Evolutionary conservation across 176 grass and related monocot species (phyloP).

Genomic region (Guadua angustifolia): DNA sequence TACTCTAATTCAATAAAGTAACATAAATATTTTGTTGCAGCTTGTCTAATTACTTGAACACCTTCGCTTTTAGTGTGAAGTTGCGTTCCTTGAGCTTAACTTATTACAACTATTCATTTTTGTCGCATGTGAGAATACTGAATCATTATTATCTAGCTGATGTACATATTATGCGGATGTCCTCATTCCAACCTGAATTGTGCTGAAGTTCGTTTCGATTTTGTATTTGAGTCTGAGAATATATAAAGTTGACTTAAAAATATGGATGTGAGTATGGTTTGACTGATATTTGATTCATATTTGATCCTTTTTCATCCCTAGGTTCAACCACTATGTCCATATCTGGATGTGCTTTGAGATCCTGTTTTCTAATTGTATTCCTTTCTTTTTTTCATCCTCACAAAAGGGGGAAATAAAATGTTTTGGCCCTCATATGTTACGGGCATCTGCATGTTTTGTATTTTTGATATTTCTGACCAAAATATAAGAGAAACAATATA

Average conservation of each 20-base stretch:
- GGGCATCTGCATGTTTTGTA: not conserved
- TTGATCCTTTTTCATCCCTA: not conserved
- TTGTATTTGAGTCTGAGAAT: not conserved
- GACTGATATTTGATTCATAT: not conserved
- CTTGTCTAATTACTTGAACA: slow-evolving; percentile 1
- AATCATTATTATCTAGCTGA: not conserved
- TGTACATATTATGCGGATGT: not conserved
- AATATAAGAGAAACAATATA: not conserved
- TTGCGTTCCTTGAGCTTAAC: not conserved
- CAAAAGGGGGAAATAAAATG: not conserved
- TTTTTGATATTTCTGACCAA: not conserved
- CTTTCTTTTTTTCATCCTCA: not conserved
- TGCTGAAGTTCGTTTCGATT: not conserved
- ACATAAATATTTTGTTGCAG: slow-evolving; percentile 1
- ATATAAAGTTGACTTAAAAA: not conserved
- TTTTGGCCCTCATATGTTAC: not conserved
- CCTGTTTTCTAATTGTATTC: not conserved
- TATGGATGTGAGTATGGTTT: not conserved
- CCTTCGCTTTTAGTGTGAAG: not conserved
- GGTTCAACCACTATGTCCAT: not conserved
- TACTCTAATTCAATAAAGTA: slow-evolving; percentile 31
- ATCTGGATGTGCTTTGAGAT: not conserved
- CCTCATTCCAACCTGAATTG: not conserved
- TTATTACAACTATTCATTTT: not conserved
- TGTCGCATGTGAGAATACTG: not conserved